Conservation (phyloP, 1,139 yeast species). For the Geotrichum phurueaensis region DNA sequence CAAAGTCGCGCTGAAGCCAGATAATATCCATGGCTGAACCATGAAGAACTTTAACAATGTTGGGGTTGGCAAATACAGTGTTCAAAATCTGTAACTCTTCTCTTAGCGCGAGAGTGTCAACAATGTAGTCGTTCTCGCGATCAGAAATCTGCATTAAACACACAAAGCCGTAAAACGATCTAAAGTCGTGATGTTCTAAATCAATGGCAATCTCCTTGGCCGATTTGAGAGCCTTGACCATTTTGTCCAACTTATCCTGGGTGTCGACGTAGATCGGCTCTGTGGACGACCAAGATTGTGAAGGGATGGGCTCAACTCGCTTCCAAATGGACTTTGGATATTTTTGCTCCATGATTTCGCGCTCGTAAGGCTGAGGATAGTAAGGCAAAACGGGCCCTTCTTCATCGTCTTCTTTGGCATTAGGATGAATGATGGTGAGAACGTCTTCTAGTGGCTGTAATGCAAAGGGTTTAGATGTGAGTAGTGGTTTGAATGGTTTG, state of each 20-base stretch:
- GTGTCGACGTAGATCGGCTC: constrained; percentile 70
- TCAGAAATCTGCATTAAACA: constrained; percentile 91
- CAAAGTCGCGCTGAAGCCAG: constrained; percentile 95
- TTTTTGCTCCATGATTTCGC: constrained; percentile 64
- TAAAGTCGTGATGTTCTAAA: constrained; percentile 90
- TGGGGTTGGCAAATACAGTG: constrained; percentile 71
- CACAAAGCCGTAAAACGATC: constrained; percentile 85
- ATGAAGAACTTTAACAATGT: constrained; percentile 79
- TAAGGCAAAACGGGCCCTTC: constrained; percentile 46
- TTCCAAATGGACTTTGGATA: constrained; percentile 58
- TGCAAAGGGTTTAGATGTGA: constrained; percentile 67
- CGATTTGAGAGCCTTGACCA: constrained; percentile 50
- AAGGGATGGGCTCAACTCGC: constrained; percentile 47
- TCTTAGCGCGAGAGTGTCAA: constrained; percentile 70
- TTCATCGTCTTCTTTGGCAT: constrained; percentile 14
- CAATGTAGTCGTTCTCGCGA: constrained; percentile 72
- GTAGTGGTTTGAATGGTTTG: constrained; percentile 69
- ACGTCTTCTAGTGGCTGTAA: constrained; percentile 51
- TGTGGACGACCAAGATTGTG: constrained; percentile 60
- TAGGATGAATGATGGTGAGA: constrained; percentile 32
- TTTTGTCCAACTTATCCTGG: constrained; percentile 44
- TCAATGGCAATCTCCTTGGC: constrained; percentile 82
- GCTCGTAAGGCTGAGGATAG: constrained; percentile 74
- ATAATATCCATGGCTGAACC: constrained; percentile 97
- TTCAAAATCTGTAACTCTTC: constrained; percentile 67